A percentile compares a stretch with the other conserved stretches of the same genome.
These are phyloP conservation scores for Podospora appendiculata DNA, from an alignment of 495 filamentous ascomycete genomes.

Conservation along the genomic window DNA sequence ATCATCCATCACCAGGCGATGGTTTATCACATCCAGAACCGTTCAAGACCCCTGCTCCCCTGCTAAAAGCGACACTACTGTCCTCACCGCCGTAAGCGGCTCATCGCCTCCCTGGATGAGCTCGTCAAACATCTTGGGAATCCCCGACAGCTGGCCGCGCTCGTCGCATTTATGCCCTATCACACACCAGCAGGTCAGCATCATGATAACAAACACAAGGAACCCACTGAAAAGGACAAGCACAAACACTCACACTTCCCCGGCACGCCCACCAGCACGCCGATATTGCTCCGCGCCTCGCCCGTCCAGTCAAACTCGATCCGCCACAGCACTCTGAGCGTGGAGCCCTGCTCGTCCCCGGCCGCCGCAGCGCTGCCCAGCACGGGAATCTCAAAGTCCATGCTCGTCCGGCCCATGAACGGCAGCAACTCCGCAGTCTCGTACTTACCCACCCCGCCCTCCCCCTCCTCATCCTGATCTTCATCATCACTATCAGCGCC, in stretches of 20 bases:
- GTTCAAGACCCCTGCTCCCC: slow-evolving; percentile 20
- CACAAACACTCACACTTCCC: slow-evolving; percentile 49
- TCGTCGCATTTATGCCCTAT: slow-evolving; percentile 46
- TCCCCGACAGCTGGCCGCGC: slow-evolving; percentile 35
- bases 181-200: slow-evolving; percentile 11
- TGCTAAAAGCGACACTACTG: slow-evolving; percentile 42
- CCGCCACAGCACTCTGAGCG: slow-evolving; percentile 43
- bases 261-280: slow-evolving; percentile 37
- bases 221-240: background rate
- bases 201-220: background rate
- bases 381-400: slow-evolving; percentile 32
- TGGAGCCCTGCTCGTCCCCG: slow-evolving; percentile 11
- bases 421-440: slow-evolving; percentile 23
- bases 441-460: background rate
- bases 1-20: too few relatives aligned
- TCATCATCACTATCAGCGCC: slow-evolving; percentile 9
- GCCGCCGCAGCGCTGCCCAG: slow-evolving; percentile 1
- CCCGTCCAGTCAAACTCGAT: slow-evolving; percentile 58
- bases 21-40: background rate
- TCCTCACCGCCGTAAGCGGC: slow-evolving; percentile 43
- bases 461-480: slow-evolving; percentile 5
- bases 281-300: slow-evolving; percentile 47
- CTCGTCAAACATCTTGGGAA: slow-evolving; percentile 45
- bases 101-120: slow-evolving; percentile 41
- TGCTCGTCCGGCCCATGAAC: slow-evolving; percentile 33